Conservation (phyloP, 1,139 yeast genomes). For the Starmera stellimalicola region DNA sequence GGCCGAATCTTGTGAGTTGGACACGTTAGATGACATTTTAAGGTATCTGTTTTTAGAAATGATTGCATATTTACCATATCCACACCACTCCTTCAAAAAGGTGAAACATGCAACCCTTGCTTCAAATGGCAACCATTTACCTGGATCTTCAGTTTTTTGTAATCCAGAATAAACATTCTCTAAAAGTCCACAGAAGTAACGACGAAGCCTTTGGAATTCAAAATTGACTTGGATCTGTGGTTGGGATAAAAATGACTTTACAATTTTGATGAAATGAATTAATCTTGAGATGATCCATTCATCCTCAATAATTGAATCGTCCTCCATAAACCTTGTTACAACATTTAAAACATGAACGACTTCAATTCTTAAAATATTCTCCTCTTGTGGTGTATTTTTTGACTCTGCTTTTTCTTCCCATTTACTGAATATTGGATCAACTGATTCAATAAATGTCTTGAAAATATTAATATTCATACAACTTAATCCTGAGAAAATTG, state of each 20-base stretch:
- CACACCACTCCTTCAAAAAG: conserved; percentile 90
- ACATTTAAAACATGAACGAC: conserved; percentile 68
- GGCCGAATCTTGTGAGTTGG: conserved; percentile 36
- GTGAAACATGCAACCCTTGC: conserved; percentile 79
- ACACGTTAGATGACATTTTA: conserved; percentile 43
- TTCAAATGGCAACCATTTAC: conserved; percentile 68
- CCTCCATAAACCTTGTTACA: conserved; percentile 54
- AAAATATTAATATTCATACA: conserved; percentile 87
- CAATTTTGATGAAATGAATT: conserved; percentile 53
- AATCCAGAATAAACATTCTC: conserved; percentile 58
- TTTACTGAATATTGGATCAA: conserved; percentile 51
- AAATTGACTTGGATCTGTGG: conserved; percentile 56
- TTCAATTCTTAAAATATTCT: conserved; percentile 62
- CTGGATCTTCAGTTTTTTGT: conserved; percentile 27
- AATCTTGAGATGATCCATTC: conserved; percentile 61
- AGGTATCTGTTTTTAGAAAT: conserved; percentile 61
- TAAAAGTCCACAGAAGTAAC: conserved; percentile 72
- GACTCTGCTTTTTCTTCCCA: conserved; percentile 40
- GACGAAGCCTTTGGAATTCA: conserved; percentile 66
- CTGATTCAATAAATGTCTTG: conserved; percentile 69
- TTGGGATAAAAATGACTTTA: conserved; percentile 52
- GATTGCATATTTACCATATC: conserved; percentile 59
- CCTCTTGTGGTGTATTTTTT: conserved; percentile 19
- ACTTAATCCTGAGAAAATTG: conserved; percentile 78
- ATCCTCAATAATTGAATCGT: conserved; percentile 47